phyloP scores from a whole-genome alignment of 2,329 filamentous ascomycete genomes.

The Lojkania enalia region DNA sequence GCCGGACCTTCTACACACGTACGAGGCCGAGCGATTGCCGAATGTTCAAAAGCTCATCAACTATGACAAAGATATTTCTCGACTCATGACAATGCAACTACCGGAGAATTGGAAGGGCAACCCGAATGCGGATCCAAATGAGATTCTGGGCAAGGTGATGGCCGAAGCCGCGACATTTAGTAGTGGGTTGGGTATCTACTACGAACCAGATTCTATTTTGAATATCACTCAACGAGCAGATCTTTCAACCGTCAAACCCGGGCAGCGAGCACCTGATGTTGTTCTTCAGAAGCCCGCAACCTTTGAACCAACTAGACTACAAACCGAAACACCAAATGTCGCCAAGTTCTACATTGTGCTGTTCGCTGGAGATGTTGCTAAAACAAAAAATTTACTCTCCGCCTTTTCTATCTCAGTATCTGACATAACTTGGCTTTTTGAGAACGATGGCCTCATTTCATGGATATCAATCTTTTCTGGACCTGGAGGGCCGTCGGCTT shows the following conservation, averaged over 20 bases:
- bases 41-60: conserved; percentile 51
- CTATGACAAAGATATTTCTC: conserved; percentile 41
- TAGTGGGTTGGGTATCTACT: conserved; percentile 38
- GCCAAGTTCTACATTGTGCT: conserved; percentile 50
- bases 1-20: conserved; percentile 52
- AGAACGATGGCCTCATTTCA: conserved; percentile 18
- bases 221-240: conserved; percentile 22
- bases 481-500: conserved; percentile 30
- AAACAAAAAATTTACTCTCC: conserved; percentile 13
- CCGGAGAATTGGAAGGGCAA: conserved; percentile 40
- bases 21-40: conserved; percentile 53
- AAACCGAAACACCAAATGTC: conserved; percentile 50
- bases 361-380: conserved; percentile 44
- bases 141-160: conserved; percentile 31
- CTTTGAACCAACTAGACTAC: conserved; percentile 49
- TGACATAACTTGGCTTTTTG: conserved; percentile 16
- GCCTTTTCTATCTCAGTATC: conserved; percentile 17
- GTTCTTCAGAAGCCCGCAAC: conserved; percentile 52
- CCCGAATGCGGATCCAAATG: conserved; percentile 31
- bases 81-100: conserved; percentile 40
- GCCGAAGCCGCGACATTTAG: conserved; percentile 34
- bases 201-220: conserved; percentile 41
- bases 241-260: conserved; percentile 35
- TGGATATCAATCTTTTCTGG: conserved; percentile 34
- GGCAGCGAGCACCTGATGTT: conserved; percentile 54